Conservation (phyloP, 768 basidiomycete species). For the Cystofilobasidium bisporidii region DNA sequence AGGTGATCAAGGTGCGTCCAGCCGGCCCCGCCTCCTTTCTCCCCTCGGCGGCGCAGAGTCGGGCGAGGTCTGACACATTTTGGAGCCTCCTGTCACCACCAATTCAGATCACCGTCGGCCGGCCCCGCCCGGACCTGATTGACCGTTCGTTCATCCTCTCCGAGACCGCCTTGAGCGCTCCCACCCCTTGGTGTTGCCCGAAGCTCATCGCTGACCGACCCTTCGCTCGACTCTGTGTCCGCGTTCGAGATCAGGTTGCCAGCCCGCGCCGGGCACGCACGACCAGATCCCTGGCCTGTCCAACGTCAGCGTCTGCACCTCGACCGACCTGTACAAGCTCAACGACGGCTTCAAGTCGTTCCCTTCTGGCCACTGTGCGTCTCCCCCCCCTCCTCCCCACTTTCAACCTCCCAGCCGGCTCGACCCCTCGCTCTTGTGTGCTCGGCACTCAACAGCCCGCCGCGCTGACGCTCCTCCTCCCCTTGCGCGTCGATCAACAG, state of each 20-base stretch:
- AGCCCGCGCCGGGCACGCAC: conserved; percentile 53
- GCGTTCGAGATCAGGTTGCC: too few species aligned
- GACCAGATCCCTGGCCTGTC: conserved; percentile 61
- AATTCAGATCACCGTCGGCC: conserved; percentile 58
- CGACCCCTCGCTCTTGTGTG: too few species aligned
- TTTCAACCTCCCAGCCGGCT: not conserved
- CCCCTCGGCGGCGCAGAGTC: conserved; percentile 9
- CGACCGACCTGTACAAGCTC: conserved; percentile 50
- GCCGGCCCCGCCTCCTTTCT: conserved; percentile 43
- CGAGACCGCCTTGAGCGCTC: too few species aligned
- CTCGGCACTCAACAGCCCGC: too few species aligned
- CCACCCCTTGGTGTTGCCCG: too few species aligned
- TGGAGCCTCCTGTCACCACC: too few species aligned
- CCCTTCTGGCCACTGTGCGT: conserved; percentile 26
- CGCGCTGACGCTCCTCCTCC: not conserved
- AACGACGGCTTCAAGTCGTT: conserved; percentile 64
- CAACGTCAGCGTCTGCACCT: conserved; percentile 69
- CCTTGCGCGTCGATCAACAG: not conserved
- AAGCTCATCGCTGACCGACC: not conserved
- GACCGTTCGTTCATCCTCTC: conserved; percentile 10
- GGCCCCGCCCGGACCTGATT: conserved; percentile 61
- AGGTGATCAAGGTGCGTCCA: conserved; percentile 55
- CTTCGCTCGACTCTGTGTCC: conserved; percentile 16
- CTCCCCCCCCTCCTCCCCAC: not conserved
- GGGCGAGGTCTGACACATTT: too few species aligned